phyloP scores from a whole-genome alignment of 2,329 filamentous ascomycete species.

The Scytalidium lignicola region DNA sequence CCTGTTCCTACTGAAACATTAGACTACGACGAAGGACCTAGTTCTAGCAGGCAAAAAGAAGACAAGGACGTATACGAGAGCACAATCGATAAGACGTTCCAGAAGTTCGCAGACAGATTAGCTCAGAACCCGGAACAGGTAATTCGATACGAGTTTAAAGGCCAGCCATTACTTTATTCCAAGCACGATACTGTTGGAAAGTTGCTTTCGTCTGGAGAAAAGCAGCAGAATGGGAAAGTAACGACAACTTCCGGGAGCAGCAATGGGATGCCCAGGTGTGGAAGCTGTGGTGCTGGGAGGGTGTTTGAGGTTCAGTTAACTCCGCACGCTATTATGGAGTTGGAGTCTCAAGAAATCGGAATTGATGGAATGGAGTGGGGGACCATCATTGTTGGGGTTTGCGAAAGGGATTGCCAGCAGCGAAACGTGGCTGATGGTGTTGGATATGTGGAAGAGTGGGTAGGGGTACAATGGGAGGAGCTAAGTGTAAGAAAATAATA shows the following conservation, averaged over 20 bases:
- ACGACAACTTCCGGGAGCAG: slow-evolving; percentile 20
- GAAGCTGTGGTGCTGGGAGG: slow-evolving; percentile 67
- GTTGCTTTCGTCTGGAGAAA: slow-evolving; percentile 37
- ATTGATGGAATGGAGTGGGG: slow-evolving; percentile 97
- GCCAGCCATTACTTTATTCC: slow-evolving; percentile 72
- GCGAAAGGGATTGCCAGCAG: slow-evolving; percentile 70
- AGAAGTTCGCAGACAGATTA: slow-evolving; percentile 73
- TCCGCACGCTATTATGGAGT: slow-evolving; percentile 81
- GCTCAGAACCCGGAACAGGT: slow-evolving; percentile 79
- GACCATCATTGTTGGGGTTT: slow-evolving; percentile 82
- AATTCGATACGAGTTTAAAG: slow-evolving; percentile 73
- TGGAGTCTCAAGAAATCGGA: slow-evolving; percentile 71
- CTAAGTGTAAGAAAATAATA: slow-evolving; percentile 23
- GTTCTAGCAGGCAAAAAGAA: slow-evolving; percentile 42
- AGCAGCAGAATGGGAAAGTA: slow-evolving; percentile 15
- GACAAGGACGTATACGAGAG: slow-evolving; percentile 72
- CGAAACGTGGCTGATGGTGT: slow-evolving; percentile 54
- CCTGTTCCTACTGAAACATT: slow-evolving; percentile 44
- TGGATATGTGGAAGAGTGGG: slow-evolving; percentile 91
- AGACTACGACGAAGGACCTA: slow-evolving; percentile 39
- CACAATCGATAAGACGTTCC: slow-evolving; percentile 68
- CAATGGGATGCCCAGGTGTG: slow-evolving; percentile 65
- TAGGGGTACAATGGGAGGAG: slow-evolving; percentile 98
- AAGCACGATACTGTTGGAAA: slow-evolving; percentile 70
- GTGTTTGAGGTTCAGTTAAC: slow-evolving; percentile 91